Percentiles rank a stretch among this genome's conserved stretches.
These are phyloP conservation scores for Hymenoscyphus fraxineus DNA, from an alignment of 2,329 filamentous ascomycete genomes.

Conservation along the genomic window DNA sequence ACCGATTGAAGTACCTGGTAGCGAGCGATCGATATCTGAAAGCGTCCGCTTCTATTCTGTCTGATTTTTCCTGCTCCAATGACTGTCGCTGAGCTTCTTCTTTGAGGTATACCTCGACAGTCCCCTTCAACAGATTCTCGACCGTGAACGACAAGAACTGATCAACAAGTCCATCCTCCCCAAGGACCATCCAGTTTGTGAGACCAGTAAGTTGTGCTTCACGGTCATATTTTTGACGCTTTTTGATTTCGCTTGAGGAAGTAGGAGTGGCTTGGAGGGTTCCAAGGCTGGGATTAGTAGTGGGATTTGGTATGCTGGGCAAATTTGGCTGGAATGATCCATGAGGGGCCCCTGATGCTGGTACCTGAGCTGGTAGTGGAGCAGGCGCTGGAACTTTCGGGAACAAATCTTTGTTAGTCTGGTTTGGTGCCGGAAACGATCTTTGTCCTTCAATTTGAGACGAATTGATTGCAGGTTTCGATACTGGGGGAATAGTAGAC, in stretches of 20 bases:
- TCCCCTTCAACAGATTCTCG: conserved; percentile 22
- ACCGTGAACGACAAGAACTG: conserved; percentile 31
- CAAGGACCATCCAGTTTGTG: conserved; percentile 30
- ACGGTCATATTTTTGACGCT: conserved; percentile 6
- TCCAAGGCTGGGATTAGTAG: background rate
- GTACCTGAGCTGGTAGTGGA: background rate
- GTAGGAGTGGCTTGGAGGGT: background rate
- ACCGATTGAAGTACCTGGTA: conserved; percentile 31
- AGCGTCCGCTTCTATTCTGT: conserved; percentile 22
- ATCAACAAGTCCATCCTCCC: conserved; percentile 33
- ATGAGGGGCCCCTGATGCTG: background rate
- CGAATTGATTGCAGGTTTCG: background rate
- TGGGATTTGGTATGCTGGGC: background rate
- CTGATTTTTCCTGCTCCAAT: conserved; percentile 22
- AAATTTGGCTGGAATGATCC: background rate
- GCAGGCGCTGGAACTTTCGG: background rate
- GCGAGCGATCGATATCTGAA: conserved; percentile 30
- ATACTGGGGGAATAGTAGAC: background rate
- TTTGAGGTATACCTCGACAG: conserved; percentile 18
- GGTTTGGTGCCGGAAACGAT: background rate
- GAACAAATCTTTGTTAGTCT: background rate
- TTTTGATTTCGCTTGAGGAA: background rate
- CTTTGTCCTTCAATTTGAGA: background rate
- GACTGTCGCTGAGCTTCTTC: conserved; percentile 22
- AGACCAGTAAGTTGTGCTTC: conserved; percentile 16